Evolutionary conservation across 352 stramenopile species (phyloP).

Genomic region (Pythium scleroteichum): DNA sequence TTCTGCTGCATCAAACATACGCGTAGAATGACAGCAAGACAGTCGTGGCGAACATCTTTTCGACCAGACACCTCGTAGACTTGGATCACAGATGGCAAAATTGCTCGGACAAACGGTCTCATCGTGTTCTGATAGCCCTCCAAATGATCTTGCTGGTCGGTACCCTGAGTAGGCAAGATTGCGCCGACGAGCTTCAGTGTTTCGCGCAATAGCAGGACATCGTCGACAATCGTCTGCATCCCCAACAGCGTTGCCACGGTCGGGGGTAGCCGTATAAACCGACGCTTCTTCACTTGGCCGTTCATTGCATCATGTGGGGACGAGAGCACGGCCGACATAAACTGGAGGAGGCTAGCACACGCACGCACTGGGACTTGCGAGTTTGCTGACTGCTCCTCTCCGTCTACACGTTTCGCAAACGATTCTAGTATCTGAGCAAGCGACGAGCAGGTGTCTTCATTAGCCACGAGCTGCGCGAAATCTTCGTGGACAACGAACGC

Average conservation of each 20-base stretch:
- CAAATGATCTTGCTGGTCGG: constrained; percentile 24
- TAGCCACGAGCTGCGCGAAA: constrained; percentile 47
- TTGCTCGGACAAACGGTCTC: constrained; percentile 40
- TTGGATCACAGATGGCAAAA: constrained; percentile 48
- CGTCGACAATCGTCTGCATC: constrained; percentile 40
- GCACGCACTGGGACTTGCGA: neutral
- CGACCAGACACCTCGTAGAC: constrained; percentile 58
- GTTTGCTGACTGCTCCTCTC: neutral
- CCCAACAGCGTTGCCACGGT: constrained; percentile 47
- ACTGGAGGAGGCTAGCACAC: constrained; percentile 19
- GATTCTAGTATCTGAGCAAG: constrained; percentile 30
- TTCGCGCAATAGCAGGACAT: constrained; percentile 52
- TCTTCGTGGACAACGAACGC: constrained; percentile 36
- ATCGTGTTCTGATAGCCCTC: constrained; percentile 24
- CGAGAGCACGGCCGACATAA: constrained; percentile 19
- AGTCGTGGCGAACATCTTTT: constrained; percentile 55
- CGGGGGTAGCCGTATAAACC: constrained; percentile 44
- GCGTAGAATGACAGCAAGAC: constrained; percentile 51
- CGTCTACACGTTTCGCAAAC: constrained; percentile 7
- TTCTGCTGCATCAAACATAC: constrained; percentile 41
- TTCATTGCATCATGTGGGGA: constrained; percentile 12
- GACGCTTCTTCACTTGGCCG: constrained; percentile 35
- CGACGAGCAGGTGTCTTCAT: constrained; percentile 38
- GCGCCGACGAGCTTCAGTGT: constrained; percentile 58
- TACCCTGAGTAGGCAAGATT: constrained; percentile 44